phyloP scores from a whole-genome alignment of 1,139 yeast species.

The Protomyces pachydermus region DNA sequence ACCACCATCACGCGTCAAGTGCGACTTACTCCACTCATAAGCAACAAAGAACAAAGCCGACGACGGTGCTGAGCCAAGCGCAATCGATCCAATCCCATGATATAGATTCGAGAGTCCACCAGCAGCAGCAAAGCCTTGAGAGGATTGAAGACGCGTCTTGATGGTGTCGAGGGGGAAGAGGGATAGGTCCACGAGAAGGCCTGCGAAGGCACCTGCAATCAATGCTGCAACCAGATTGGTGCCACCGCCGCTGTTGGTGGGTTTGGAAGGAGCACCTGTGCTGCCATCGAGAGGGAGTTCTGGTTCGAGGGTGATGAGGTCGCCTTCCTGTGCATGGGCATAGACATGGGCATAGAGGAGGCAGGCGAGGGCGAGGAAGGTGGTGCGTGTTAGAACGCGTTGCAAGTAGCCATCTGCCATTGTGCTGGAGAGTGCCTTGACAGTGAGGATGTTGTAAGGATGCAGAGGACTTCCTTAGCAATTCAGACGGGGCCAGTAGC shows the following conservation, averaged over 20 bases:
- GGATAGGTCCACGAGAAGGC: conserved; percentile 87
- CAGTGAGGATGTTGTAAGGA: background rate
- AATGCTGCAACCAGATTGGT: conserved; percentile 7
- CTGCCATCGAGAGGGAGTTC: background rate
- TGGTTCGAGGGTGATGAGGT: background rate
- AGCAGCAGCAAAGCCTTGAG: conserved; percentile 84
- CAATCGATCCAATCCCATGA: conserved; percentile 86
- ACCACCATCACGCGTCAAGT: background rate
- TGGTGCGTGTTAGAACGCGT: background rate
- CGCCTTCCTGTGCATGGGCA: background rate
- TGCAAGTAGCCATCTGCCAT: background rate
- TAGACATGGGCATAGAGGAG: background rate
- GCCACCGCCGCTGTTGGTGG: background rate
- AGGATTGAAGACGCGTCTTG: conserved; percentile 89
- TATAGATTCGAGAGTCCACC: conserved; percentile 93
- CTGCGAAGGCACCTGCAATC: conserved; percentile 80
- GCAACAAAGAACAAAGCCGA: conserved; percentile 81
- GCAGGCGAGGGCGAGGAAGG: background rate
- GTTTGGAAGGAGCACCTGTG: background rate
- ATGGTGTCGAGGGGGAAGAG: conserved; percentile 95
- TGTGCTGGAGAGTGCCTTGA: background rate
- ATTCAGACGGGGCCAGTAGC: no score
- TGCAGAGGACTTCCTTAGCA: background rate
- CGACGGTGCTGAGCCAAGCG: conserved; percentile 89
- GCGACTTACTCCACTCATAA: conserved; percentile 53